These are phyloP conservation scores for Scedosporium dehoogii DNA, from an alignment of 2,329 filamentous ascomycete genomes.

Conservation along the genomic window DNA sequence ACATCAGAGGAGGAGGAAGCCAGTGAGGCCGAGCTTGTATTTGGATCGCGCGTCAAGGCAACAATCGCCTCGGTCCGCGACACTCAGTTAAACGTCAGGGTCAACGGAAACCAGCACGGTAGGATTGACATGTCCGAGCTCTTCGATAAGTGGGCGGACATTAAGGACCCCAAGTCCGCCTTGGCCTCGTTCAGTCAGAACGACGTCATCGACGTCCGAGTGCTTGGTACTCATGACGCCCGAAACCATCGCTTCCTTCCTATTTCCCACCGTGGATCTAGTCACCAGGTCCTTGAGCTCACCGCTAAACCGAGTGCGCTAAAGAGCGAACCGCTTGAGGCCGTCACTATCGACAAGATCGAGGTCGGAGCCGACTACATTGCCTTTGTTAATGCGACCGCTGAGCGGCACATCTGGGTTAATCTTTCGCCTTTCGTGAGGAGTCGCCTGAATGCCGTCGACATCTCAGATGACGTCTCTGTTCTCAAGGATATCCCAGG, in stretches of 20 bases:
- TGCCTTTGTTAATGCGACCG: constrained; percentile 86
- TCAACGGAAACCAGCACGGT: constrained; percentile 67
- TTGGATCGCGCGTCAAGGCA: constrained; percentile 67
- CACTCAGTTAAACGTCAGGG: constrained; percentile 83
- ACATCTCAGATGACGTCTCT: constrained; percentile 79
- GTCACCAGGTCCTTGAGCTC: constrained; percentile 77
- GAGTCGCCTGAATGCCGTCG: constrained; percentile 71
- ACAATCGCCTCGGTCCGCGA: constrained; percentile 76
- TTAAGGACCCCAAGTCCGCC: constrained; percentile 71
- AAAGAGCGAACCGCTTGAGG: constrained; percentile 29
- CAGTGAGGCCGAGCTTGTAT: constrained; percentile 58
- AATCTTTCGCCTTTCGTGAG: constrained; percentile 82
- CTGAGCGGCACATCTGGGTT: constrained; percentile 74
- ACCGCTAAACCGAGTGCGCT: constrained; percentile 67
- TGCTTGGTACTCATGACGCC: constrained; percentile 83
- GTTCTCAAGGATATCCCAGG: constrained; percentile 63
- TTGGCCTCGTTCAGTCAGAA: constrained; percentile 64
- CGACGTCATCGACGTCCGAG: constrained; percentile 61
- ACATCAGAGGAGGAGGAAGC: constrained; percentile 36
- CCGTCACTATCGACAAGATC: constrained; percentile 64
- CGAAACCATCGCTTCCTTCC: constrained; percentile 86
- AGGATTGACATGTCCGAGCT: constrained; percentile 85
- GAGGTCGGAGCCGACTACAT: constrained; percentile 61
- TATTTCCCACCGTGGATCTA: constrained; percentile 73
- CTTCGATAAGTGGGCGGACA: constrained; percentile 82